Evolutionary conservation across 306 rosid species (phyloP), one percentile per base, ranked within the genome.

Genomic region (Medicago ruthenica): DNA sequence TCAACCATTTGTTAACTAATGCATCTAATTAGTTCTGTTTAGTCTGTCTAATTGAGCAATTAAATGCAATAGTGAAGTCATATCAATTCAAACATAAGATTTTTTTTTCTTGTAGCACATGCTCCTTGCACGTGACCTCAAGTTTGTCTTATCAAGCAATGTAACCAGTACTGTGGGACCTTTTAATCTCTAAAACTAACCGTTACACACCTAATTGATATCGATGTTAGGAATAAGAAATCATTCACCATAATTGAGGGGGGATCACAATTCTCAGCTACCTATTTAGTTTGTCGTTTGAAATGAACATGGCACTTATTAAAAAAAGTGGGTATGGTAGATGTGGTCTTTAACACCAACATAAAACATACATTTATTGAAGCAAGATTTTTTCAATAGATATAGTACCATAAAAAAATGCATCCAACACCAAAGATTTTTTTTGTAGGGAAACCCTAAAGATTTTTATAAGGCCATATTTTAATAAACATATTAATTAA

Each of bases 111-210:
- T 69, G 7, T 34, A 36, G 31, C 9, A 45, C 5, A 42, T 57
- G 9, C 17, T 16, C 21, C 59, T 67, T 67, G 34, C 67, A 68
- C 41, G 18, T 27, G 31, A 27, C 51, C 79, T 58, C 22, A 65
- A 14, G 14, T 67, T 66, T 73, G 75, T 60, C 11, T 42, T 15
- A 51, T 65, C 63, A 63, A 63, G 11, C 27, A 65, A 22, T 51
- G 70, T 59, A 41, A 70, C 74, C 27, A 37, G 67, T 76, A 81
- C n/a, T 4, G 75, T 55, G 34, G 85, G 72, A 11, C 72, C 76
- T 21, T n/a, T 58, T 65, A 6, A 2, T 57, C 48, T 74, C 15
- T 39, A n/a, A 20, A 51, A 24, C 34, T 22, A 34, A 5, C 37
- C 0, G 0, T 34, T n/a, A n/a, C n/a, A 7, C 55, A 39, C 24